A percentile compares a stretch with the other conserved stretches of the same genome.
Conservation (phyloP, 176 grass and related monocot genomes). For the Oryza longistaminata region DNA sequence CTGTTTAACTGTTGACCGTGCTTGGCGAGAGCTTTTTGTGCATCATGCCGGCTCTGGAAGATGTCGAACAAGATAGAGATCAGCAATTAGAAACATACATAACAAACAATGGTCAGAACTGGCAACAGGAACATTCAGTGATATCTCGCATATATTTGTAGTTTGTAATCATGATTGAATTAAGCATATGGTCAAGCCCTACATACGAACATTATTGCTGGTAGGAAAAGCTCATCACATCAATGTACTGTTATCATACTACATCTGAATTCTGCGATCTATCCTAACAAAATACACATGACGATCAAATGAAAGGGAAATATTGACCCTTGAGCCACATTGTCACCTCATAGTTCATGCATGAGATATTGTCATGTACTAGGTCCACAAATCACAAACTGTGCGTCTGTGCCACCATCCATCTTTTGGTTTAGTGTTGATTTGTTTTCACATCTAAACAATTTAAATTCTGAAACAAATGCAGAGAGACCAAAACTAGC, state of each 20-base stretch:
- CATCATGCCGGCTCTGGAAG: slow-evolving; percentile 63
- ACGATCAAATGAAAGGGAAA: neutral
- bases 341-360: neutral
- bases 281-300: neutral
- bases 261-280: neutral
- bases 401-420: neutral
- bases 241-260: neutral
- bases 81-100: slow-evolving; percentile 16
- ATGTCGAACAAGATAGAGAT: slow-evolving; percentile 1
- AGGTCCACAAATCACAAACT: neutral
- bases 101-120: neutral
- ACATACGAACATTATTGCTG: slow-evolving; percentile 12
- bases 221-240: neutral
- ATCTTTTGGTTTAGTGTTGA: neutral
- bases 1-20: slow-evolving; percentile 76
- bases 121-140: neutral
- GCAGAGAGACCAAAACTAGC: neutral
- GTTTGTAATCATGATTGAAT: neutral
- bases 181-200: neutral
- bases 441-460: neutral
- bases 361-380: neutral
- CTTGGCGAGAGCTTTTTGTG: slow-evolving; percentile 72
- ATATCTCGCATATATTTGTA: neutral
- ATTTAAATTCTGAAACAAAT: neutral
- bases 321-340: neutral